phyloP scores from a whole-genome alignment of 768 basidiomycete genomes.

The Kwoniella heveanensis region DNA sequence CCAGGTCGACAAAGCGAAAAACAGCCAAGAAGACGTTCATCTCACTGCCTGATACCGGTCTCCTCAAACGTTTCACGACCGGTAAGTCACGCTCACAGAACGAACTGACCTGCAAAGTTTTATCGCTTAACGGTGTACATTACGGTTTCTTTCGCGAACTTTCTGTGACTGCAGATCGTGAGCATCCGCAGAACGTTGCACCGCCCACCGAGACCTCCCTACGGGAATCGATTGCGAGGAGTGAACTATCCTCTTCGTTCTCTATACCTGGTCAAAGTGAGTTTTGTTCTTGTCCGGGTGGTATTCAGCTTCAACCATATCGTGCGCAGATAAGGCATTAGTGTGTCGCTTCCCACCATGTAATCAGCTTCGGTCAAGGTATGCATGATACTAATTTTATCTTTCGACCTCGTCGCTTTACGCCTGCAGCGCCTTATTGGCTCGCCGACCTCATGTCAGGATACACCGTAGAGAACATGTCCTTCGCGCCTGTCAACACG shows the following conservation, averaged over 20 bases:
- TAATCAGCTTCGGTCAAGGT: too few relatives aligned
- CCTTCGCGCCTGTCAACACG: conserved; percentile 41
- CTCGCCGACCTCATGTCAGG: conserved; percentile 46
- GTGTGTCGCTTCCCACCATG: too few relatives aligned
- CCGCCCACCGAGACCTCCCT: conserved; percentile 46
- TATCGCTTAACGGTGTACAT: too few relatives aligned
- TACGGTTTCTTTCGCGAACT: background rate
- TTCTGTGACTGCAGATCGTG: conserved; percentile 24
- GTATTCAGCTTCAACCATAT: too few relatives aligned
- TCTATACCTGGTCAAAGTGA: conserved; percentile 33
- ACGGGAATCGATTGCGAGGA: conserved; percentile 44
- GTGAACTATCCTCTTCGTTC: conserved; percentile 21
- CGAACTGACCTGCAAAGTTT: background rate
- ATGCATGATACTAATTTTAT: too few relatives aligned
- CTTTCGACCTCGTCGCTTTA: background rate
- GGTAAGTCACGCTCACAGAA: conserved; percentile 5
- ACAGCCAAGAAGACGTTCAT: conserved; percentile 45
- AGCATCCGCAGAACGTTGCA: conserved; percentile 42
- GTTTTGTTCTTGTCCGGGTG: background rate
- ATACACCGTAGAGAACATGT: conserved; percentile 49
- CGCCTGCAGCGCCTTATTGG: conserved; percentile 38
- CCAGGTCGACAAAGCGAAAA: conserved; percentile 18
- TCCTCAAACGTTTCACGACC: conserved; percentile 46
- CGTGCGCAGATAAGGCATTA: too few relatives aligned
- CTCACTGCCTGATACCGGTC: conserved; percentile 50